A percentile compares a stretch with the other conserved stretches of the same genome.
phyloP scores from a whole-genome alignment of 164 flowering plant genomes.

The Nymphaea colorata region DNA sequence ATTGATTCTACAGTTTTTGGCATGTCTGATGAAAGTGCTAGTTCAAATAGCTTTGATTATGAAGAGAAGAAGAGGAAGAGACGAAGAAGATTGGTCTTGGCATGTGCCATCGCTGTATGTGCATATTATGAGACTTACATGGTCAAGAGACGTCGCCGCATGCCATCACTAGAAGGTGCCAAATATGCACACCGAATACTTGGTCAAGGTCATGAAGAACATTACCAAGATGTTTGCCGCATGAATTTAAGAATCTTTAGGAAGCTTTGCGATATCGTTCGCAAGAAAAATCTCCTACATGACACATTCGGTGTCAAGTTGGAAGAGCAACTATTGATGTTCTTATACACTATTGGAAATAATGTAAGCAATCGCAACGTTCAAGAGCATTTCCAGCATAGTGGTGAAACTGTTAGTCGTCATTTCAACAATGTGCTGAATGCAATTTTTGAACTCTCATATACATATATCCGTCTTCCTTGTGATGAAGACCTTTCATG shows the following conservation, averaged over 20 bases:
- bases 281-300: not conserved
- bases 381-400: constrained; percentile 1
- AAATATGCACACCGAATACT: not conserved
- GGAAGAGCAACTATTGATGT: not conserved
- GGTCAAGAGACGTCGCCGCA: not conserved
- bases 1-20: not conserved
- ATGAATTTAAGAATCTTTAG: not conserved
- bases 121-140: constrained; percentile 1
- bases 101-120: not conserved
- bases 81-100: not conserved
- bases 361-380: not conserved
- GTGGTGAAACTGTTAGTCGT: constrained; percentile 2
- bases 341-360: not conserved
- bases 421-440: constrained; percentile 1
- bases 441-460: not conserved
- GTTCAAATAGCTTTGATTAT: not conserved
- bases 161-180: not conserved
- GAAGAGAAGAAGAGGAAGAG: not conserved
- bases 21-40: not conserved
- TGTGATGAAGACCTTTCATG: not conserved
- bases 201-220: constrained; percentile 1
- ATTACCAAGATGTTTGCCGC: not conserved
- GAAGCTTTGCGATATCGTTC: not conserved
- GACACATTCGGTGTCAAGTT: not conserved
- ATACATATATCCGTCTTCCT: not conserved